These are phyloP conservation scores for Amoebophrya sp. DNA, from an alignment of 169 alveolate species.

Conservation along the genomic window DNA sequence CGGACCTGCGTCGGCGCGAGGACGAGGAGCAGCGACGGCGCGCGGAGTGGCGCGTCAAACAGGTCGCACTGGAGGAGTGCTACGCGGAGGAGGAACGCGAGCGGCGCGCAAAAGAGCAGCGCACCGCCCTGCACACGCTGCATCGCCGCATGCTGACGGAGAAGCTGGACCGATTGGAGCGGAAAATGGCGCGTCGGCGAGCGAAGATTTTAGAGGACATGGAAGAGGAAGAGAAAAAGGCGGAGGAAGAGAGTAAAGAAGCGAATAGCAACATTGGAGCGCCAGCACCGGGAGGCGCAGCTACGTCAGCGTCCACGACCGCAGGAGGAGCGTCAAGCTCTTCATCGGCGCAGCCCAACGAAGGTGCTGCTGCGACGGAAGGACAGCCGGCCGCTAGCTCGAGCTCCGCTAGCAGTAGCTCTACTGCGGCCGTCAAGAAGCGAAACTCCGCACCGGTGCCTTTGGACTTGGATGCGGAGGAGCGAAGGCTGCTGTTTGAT, in stretches of 20 bases:
- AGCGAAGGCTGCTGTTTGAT: not conserved
- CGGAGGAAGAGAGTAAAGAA: too few species aligned
- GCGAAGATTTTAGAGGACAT: not conserved
- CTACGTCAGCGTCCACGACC: not conserved
- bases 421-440: too few species aligned
- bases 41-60: not conserved
- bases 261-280: too few species aligned
- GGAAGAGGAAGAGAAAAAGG: not conserved
- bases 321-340: not conserved
- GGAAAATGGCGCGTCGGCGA: not conserved
- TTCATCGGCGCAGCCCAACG: not conserved
- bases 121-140: not conserved
- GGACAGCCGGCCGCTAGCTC: too few species aligned
- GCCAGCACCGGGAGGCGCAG: not conserved
- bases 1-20: conserved; percentile 7
- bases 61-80: not conserved
- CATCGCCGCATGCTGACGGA: not conserved
- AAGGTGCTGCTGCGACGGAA: not conserved
- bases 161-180: not conserved
- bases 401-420: too few species aligned
- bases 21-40: not conserved
- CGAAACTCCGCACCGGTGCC: too few species aligned
- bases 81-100: not conserved
- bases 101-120: not conserved
- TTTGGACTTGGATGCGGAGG: too few species aligned